phyloP scores from a whole-genome alignment of 257 asterid genomes.

The Perilla frutescens region DNA sequence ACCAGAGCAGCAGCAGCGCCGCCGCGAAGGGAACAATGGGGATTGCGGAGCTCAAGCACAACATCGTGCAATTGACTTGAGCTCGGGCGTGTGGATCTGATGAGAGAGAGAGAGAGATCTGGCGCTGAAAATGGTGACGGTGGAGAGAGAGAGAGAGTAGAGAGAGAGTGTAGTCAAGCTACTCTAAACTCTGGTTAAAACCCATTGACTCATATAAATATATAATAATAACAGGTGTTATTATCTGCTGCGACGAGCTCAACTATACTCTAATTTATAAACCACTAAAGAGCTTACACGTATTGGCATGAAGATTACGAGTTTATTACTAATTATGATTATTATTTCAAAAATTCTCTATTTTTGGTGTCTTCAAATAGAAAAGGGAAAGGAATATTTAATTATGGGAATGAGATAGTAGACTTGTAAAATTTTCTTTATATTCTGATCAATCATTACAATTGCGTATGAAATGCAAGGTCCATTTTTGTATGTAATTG shows the following conservation, averaged over 20 bases:
- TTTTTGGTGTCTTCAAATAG: too few species aligned
- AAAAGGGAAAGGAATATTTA: too few species aligned
- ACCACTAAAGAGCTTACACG: not conserved
- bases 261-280: too few species aligned
- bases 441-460: too few species aligned
- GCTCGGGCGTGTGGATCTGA: conserved; percentile 49
- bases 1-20: conserved; percentile 33
- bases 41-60: conserved; percentile 47
- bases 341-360: too few species aligned
- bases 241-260: conserved; percentile 32
- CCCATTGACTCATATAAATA: conserved; percentile 19
- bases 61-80: conserved; percentile 44
- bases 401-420: too few species aligned
- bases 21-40: conserved; percentile 34
- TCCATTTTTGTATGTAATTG: too few species aligned
- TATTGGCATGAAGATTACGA: not conserved
- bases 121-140: conserved; percentile 35
- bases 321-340: too few species aligned
- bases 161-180: conserved; percentile 27
- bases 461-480: too few species aligned
- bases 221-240: too few species aligned
- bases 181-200: conserved; percentile 31
- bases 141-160: conserved; percentile 29
- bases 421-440: too few species aligned
- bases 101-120: conserved; percentile 38